Base-by-base conservation (phyloP, 441 rosid genomes). In the Populus hybrid region DNA sequence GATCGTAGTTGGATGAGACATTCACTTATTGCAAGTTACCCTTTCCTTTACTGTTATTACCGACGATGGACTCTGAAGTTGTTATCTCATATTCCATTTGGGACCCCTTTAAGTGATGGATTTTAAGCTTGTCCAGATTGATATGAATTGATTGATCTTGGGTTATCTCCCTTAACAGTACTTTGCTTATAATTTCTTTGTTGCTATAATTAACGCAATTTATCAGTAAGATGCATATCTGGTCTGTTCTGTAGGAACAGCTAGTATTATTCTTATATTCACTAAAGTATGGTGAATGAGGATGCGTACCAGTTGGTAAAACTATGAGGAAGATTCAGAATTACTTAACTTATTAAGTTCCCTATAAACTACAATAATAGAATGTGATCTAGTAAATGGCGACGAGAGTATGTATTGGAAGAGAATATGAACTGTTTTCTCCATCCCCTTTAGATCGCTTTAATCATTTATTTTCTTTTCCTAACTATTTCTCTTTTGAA, bases 401-500 rank as follows among this genome's bases (percentile, higher is more conserved):
- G 57, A 4, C 5, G 21, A 50, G 28, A 61, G 40, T 42, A 14
- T 18, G 1, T n/a, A 21, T 20, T 46, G 78, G 23, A 23, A 6
- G 10, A 30, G 35, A 50, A 23, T 9, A 50, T 73, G 65, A 67
- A 21, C 14, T 36, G 4, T 66, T 68, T 77, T 53, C 16, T 66
- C 38, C n/a, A 26, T 46, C 12, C 16, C 24, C 34, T 53, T 46
- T 50, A 36, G 34, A 14, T 77, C 35, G 32, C 68, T 66, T 75
- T 75, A 24, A 67, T 38, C 30, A 68, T 57, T 42, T 32, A 64
- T 46, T 28, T 40, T 72, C 65, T 65, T 42, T 72, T 75, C 67
- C 78, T 83, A 18, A 50, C 69, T 68, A n/a, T 30, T 40, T 40
- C 18, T 71, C 2, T 23, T 80, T 75, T 73, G 73, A 53, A 35